Conservation (phyloP, 176 grass and related monocot species). For the Cymbopogon citratus region DNA sequence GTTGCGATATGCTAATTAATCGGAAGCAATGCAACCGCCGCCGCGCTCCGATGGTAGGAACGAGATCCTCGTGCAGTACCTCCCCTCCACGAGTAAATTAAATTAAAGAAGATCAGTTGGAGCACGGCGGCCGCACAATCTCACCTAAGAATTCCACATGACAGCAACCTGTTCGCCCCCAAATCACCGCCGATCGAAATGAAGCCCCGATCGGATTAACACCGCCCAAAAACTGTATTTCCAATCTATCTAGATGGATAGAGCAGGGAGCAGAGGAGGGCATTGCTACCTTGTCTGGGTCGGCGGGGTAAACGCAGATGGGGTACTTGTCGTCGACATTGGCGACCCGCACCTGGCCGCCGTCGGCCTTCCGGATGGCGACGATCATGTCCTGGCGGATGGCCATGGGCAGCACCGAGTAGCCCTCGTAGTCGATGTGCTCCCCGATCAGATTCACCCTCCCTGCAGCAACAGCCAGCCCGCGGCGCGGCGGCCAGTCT, state of each 20-base stretch:
- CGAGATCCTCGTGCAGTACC: slow-evolving; percentile 9
- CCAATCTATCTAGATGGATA: neutral
- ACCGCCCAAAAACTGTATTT: neutral
- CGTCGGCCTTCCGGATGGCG: slow-evolving; percentile 59
- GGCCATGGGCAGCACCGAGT: slow-evolving; percentile 97
- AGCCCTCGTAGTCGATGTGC: slow-evolving; percentile 97
- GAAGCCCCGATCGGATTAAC: neutral
- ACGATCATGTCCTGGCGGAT: slow-evolving; percentile 97
- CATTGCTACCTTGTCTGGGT: slow-evolving; percentile 62
- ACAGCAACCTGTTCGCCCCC: neutral
- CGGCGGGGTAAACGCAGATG: slow-evolving; percentile 73
- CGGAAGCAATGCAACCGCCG: slow-evolving; percentile 7
- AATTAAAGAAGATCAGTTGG: neutral
- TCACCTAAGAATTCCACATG: neutral
- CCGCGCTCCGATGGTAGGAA: slow-evolving; percentile 9
- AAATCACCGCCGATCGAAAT: slow-evolving; percentile 14
- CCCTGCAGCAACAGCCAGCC: slow-evolving; percentile 38
- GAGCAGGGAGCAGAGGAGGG: neutral
- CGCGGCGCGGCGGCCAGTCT: neutral
- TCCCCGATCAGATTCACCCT: slow-evolving; percentile 96
- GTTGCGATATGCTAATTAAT: slow-evolving; percentile 10
- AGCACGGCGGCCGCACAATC: neutral
- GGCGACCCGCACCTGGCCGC: slow-evolving; percentile 59
- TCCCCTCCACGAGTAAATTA: neutral
- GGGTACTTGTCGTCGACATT: slow-evolving; percentile 86